Evolutionary conservation across 257 asterid species (phyloP).

Genomic region (Solanum corneliomulleri): DNA sequence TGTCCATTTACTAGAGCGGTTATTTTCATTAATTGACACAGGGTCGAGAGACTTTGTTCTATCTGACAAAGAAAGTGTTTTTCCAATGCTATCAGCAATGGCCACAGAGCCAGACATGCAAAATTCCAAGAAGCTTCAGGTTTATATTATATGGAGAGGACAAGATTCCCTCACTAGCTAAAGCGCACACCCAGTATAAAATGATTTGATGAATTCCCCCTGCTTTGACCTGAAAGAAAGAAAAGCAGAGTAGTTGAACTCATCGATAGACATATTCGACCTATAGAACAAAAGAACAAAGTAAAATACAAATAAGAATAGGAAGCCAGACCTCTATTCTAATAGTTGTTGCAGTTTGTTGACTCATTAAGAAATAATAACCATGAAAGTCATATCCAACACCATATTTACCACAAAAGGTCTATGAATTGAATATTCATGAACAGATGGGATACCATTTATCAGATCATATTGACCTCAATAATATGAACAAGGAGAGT

Average conservation of each 20-base stretch:
- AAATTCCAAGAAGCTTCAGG: conserved; percentile 30
- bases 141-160: neutral
- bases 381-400: neutral
- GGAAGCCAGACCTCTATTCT: neutral
- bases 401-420: neutral
- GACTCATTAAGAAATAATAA: neutral
- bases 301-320: neutral
- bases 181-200: neutral
- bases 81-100: conserved; percentile 32
- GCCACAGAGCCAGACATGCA: conserved; percentile 95
- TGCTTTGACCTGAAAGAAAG: neutral
- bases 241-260: neutral
- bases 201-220: neutral
- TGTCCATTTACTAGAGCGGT: conserved; percentile 4
- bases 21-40: conserved; percentile 19
- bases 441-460: neutral
- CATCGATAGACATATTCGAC: neutral
- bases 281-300: neutral
- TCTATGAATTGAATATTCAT: neutral
- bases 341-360: neutral
- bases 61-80: conserved; percentile 43
- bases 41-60: conserved; percentile 48
- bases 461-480: neutral
- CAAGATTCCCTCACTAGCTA: neutral
- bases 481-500: neutral